These are phyloP conservation scores for Xylaria sp. DNA, from an alignment of 2,329 filamentous ascomycete genomes.

Conservation along the genomic window DNA sequence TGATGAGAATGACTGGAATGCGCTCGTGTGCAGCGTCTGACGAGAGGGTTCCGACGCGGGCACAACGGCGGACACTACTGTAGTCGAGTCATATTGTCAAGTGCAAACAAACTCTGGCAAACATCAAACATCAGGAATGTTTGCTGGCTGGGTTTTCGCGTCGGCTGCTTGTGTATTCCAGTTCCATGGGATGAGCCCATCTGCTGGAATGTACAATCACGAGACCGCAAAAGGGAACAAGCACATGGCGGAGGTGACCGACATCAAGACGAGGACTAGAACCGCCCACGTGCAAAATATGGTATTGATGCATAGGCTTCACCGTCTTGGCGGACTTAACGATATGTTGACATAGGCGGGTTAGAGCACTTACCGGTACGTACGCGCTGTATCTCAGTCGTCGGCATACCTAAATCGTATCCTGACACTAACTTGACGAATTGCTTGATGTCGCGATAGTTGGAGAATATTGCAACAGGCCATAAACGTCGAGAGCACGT, in stretches of 20 bases:
- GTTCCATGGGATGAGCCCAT: not conserved
- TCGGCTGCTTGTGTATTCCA: not conserved
- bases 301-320: not conserved
- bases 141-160: not conserved
- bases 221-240: constrained; percentile 5
- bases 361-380: too few relatives aligned
- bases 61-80: not conserved
- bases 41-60: not conserved
- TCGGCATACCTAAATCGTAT: too few relatives aligned
- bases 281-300: not conserved
- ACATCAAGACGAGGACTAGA: not conserved
- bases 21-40: constrained; percentile 1
- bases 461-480: constrained; percentile 20
- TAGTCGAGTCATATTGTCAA: constrained; percentile 5
- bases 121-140: constrained; percentile 1
- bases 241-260: constrained; percentile 19
- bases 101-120: not conserved
- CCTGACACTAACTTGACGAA: not conserved
- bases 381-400: too few relatives aligned
- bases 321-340: not conserved
- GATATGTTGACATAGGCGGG: not conserved
- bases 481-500: not conserved
- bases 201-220: constrained; percentile 21
- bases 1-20: constrained; percentile 1
- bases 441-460: constrained; percentile 6